Percentiles rank a stretch among this genome's conserved stretches.
Evolutionary conservation across 148 eudicot genomes (phyloP).

Genomic region (Fallopia convolvulus): DNA sequence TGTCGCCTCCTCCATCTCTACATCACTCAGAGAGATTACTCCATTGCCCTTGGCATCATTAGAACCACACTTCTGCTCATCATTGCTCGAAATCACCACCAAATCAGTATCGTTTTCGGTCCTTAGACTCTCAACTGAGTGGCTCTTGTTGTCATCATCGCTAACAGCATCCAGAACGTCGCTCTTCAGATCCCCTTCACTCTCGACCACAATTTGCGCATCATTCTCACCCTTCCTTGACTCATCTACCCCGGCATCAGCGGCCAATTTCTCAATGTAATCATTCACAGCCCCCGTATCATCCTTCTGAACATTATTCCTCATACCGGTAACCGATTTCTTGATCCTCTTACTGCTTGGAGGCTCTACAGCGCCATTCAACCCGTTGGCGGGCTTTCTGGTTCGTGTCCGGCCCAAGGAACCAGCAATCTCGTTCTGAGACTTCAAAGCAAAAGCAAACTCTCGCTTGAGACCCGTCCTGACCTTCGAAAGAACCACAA

Average conservation of each 20-base stretch:
- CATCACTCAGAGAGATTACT: not conserved
- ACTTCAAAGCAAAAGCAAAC: constrained; percentile 40
- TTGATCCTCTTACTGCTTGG: constrained; percentile 15
- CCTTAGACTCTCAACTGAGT: constrained; percentile 17
- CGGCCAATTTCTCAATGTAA: not conserved
- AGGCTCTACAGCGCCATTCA: not conserved
- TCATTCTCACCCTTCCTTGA: constrained; percentile 10
- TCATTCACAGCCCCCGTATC: constrained; percentile 4
- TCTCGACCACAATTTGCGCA: constrained; percentile 9
- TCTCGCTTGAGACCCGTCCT: constrained; percentile 32
- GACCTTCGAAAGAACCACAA: constrained; percentile 35
- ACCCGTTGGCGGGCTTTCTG: constrained; percentile 21
- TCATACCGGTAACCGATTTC: not conserved
- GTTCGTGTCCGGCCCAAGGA: constrained; percentile 40
- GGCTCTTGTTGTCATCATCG: constrained; percentile 23
- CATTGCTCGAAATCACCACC: constrained; percentile 4
- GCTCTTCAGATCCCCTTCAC: constrained; percentile 29
- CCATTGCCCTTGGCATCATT: constrained; percentile 6
- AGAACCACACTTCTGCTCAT: constrained; percentile 14
- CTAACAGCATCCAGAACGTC: constrained; percentile 23
- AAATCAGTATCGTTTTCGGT: constrained; percentile 15
- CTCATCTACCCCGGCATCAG: constrained; percentile 1
- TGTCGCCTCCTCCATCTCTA: not conserved
- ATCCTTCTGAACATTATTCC: not conserved
- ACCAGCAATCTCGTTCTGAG: constrained; percentile 40